Percentiles rank a stretch among this genome's conserved stretches.
Conservation (phyloP, 202 grass and related monocot genomes). For the Carex arenaria region DNA sequence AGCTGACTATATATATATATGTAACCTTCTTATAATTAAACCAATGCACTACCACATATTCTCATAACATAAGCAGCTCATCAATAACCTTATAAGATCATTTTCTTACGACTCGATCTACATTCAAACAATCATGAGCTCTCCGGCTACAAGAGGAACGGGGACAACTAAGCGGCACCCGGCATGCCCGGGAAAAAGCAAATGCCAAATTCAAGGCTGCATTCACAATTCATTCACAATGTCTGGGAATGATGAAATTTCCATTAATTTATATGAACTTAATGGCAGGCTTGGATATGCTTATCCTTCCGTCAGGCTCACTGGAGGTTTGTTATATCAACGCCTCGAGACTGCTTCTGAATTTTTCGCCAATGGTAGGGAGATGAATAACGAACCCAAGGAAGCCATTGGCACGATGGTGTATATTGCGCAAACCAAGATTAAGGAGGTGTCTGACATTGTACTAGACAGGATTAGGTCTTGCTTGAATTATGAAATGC, state of each 20-base stretch:
- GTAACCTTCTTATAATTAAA: too few species aligned
- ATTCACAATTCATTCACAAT: background rate
- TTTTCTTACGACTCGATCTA: background rate
- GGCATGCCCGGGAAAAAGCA: background rate
- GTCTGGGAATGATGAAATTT: background rate
- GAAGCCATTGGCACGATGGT: background rate
- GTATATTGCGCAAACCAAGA: background rate
- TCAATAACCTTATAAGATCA: background rate
- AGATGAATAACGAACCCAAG: background rate
- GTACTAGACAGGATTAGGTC: background rate
- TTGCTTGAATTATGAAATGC: background rate
- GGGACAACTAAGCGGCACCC: background rate
- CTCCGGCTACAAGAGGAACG: background rate
- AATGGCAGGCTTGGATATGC: background rate
- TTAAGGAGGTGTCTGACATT: background rate
- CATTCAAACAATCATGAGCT: background rate
- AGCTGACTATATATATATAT: too few species aligned
- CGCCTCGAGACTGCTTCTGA: background rate
- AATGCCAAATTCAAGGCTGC: background rate
- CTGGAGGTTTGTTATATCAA: background rate
- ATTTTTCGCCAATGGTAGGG: too few species aligned
- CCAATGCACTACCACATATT: background rate
- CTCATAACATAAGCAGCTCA: background rate
- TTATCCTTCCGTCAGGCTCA: background rate
- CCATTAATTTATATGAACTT: background rate